These are phyloP conservation scores for Lithospermum erythrorhizon DNA, from an alignment of 257 asterid genomes.

Conservation along the genomic window DNA sequence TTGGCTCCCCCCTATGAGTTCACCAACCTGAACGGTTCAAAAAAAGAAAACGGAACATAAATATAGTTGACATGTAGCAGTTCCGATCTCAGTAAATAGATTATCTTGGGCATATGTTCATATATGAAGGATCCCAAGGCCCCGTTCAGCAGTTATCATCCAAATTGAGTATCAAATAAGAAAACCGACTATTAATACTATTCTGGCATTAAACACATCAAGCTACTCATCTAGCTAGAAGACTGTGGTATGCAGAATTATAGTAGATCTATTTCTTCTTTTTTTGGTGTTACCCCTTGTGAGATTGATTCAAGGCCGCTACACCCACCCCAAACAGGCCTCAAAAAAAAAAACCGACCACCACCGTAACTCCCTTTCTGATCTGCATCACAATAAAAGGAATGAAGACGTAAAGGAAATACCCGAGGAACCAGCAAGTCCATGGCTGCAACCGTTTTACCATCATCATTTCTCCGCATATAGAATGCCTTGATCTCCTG, in stretches of 20 bases:
- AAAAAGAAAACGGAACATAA: not conserved
- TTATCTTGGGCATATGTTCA: too few relatives aligned
- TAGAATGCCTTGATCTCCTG: slow-evolving; percentile 95
- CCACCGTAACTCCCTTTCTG: not conserved
- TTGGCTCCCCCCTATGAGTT: slow-evolving; percentile 99
- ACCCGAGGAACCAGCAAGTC: slow-evolving; percentile 99
- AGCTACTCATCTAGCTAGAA: too few relatives aligned
- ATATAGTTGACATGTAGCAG: not conserved
- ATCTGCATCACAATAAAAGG: not conserved
- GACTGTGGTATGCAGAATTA: too few relatives aligned
- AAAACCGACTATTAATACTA: too few relatives aligned
- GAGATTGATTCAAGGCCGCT: too few relatives aligned
- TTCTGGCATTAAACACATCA: too few relatives aligned
- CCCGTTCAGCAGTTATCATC: too few relatives aligned
- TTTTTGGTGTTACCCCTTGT: too few relatives aligned
- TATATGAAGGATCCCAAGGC: too few relatives aligned
- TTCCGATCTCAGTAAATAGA: not conserved
- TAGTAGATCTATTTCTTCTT: too few relatives aligned
- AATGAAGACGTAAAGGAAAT: slow-evolving; percentile 9
- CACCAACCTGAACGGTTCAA: slow-evolving; percentile 55
- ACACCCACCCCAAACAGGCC: too few relatives aligned
- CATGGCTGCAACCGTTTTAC: slow-evolving; percentile 98
- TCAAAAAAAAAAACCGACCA: too few relatives aligned
- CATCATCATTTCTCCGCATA: slow-evolving; percentile 96
- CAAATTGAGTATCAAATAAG: not conserved